A percentile compares a stretch with the other conserved stretches of the same genome.
Evolutionary conservation across 2,329 filamentous ascomycete genomes (phyloP).

Genomic region (Achaetomium macrosporum): DNA sequence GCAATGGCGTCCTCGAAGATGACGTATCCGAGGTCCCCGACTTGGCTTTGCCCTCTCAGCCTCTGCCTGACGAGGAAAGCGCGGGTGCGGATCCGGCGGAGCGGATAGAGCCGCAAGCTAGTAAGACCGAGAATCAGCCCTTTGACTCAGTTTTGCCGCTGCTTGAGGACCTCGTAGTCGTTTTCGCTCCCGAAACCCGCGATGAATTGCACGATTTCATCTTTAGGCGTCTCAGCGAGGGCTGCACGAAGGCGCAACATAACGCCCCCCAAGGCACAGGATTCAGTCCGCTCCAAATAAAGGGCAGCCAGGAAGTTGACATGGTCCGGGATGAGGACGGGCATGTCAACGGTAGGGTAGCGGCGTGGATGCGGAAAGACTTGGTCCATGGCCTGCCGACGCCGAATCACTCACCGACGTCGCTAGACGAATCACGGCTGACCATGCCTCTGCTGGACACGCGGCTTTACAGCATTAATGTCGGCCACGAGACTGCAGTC

Average conservation of each 20-base stretch:
- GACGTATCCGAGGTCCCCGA: not conserved
- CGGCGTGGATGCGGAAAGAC: constrained; percentile 5
- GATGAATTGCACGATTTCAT: constrained; percentile 42
- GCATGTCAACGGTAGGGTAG: not conserved
- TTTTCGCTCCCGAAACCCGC: constrained; percentile 41
- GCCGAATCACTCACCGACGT: constrained; percentile 31
- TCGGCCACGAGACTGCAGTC: constrained; percentile 42
- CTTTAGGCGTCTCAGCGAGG: constrained; percentile 41
- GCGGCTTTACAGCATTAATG: constrained; percentile 43
- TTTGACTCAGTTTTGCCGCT: constrained; percentile 46
- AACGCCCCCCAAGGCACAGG: not conserved
- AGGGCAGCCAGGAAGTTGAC: not conserved
- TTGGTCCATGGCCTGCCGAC: constrained; percentile 29
- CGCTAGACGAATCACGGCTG: constrained; percentile 15
- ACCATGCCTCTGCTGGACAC: constrained; percentile 22
- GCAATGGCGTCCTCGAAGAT: not conserved
- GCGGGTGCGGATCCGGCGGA: not conserved
- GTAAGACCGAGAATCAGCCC: constrained; percentile 14
- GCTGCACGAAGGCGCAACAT: constrained; percentile 25
- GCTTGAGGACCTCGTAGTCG: constrained; percentile 51
- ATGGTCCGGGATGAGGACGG: not conserved
- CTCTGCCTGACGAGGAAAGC: no score
- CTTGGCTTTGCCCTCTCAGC: not conserved
- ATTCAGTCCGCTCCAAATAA: not conserved
- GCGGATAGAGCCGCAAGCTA: not conserved